phyloP scores from a whole-genome alignment of 768 basidiomycete species.

The Lactarius sp. region DNA sequence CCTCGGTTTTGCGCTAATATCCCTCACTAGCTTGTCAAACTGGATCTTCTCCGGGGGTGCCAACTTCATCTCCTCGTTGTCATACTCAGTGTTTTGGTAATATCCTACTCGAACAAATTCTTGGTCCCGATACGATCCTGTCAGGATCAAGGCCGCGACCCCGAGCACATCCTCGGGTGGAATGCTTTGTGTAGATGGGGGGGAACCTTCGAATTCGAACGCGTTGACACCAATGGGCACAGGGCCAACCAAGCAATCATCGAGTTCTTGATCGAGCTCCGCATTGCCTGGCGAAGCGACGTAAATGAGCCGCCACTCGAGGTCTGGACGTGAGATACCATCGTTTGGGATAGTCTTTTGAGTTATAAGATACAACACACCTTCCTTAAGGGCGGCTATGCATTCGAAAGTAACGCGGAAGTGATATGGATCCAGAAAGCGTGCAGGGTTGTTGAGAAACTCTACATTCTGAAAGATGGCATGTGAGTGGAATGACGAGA shows the following conservation, averaged over 20 bases:
- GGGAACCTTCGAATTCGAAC: conserved; percentile 89
- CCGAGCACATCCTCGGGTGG: conserved; percentile 89
- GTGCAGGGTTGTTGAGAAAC: conserved; percentile 90
- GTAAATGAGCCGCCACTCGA: conserved; percentile 98
- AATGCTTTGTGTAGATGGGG: conserved; percentile 81
- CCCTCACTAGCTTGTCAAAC: conserved; percentile 78
- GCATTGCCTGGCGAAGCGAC: conserved; percentile 91
- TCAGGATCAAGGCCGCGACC: conserved; percentile 94
- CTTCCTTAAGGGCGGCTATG: conserved; percentile 85
- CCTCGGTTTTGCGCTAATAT: conserved; percentile 86
- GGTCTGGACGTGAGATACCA: conserved; percentile 47
- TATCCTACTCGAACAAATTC: conserved; percentile 99
- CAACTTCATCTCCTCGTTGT: conserved; percentile 87
- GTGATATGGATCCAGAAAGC: conserved; percentile 84
- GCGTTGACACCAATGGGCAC: conserved; percentile 96
- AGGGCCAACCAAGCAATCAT: conserved; percentile 96
- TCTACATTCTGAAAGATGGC: conserved; percentile 61
- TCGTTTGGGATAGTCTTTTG: too few relatives aligned
- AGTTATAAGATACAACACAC: conserved; percentile 37
- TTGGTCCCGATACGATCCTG: conserved; percentile 92
- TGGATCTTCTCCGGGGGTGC: conserved; percentile 60
- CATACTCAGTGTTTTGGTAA: conserved; percentile 99
- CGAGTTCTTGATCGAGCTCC: conserved; percentile 93
- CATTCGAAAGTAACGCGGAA: conserved; percentile 98
- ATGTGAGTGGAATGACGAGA: not conserved